A percentile compares a stretch with the other conserved stretches of the same genome.
These are phyloP conservation scores for Astrothelium macrocarpum DNA, from an alignment of 495 filamentous ascomycete genomes.

Conservation along the genomic window DNA sequence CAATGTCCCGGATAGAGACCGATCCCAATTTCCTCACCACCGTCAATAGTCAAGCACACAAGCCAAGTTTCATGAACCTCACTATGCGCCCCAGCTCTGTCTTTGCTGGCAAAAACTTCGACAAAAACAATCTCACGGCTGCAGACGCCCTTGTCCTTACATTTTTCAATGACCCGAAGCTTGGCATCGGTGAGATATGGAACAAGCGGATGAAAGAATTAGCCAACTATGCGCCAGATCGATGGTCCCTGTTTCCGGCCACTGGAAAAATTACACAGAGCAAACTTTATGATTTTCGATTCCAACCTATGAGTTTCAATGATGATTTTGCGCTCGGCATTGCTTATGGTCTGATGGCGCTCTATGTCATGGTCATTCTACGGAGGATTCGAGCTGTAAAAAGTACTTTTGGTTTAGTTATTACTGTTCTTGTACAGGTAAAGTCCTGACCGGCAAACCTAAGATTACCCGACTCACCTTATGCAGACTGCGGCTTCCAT, in stretches of 20 bases:
- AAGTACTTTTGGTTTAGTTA: conserved; percentile 54
- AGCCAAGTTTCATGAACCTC: conserved; percentile 50
- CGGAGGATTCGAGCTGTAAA: conserved; percentile 56
- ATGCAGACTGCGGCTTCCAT: conserved; percentile 54
- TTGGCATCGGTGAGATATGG: conserved; percentile 50
- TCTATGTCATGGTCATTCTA: conserved; percentile 50
- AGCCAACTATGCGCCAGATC: conserved; percentile 32
- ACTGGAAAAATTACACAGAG: conserved; percentile 42
- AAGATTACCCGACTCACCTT: conserved; percentile 8
- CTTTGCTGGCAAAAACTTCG: conserved; percentile 63
- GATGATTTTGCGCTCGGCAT: conserved; percentile 49
- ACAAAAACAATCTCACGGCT: conserved; percentile 48
- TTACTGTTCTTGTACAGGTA: conserved; percentile 52
- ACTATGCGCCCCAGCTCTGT: conserved; percentile 63
- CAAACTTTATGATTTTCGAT: conserved; percentile 62
- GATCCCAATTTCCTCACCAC: conserved; percentile 54
- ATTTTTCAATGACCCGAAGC: conserved; percentile 52
- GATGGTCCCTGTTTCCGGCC: conserved; percentile 53
- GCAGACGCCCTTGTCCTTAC: conserved; percentile 68
- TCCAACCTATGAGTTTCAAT: conserved; percentile 51
- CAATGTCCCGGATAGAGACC: conserved; percentile 39
- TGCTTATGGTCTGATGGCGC: conserved; percentile 49
- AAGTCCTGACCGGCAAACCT: neutral
- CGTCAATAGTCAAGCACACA: conserved; percentile 47
- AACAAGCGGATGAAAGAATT: conserved; percentile 42